Conservation (phyloP, 108 stramenopile genomes). For the Pinguiococcus pyrenoidosus region DNA sequence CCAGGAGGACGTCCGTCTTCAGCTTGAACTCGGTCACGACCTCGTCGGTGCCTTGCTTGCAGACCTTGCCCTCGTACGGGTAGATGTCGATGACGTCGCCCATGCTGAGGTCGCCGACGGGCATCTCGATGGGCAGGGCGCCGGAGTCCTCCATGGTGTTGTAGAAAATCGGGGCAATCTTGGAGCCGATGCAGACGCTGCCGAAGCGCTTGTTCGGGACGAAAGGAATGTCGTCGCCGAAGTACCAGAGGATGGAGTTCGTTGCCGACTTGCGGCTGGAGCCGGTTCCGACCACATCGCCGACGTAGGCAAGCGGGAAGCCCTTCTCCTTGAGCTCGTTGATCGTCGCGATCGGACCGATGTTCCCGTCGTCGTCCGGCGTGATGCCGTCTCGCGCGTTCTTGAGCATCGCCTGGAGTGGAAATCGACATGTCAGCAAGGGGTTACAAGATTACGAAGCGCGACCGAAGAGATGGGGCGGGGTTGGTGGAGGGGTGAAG, state of each 20-base stretch:
- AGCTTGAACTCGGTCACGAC: conserved; percentile 64
- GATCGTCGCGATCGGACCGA: conserved; percentile 64
- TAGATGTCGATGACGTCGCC: conserved; percentile 87
- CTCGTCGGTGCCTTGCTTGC: conserved; percentile 57
- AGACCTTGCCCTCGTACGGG: conserved; percentile 66
- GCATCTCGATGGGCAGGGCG: conserved; percentile 82
- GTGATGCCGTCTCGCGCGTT: conserved; percentile 74
- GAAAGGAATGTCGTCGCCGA: conserved; percentile 82
- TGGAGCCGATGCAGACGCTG: conserved; percentile 73
- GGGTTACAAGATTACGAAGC: no score
- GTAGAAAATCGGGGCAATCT: conserved; percentile 94
- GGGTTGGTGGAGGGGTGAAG: no score
- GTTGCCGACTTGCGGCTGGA: conserved; percentile 79
- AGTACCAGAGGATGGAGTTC: conserved; percentile 83
- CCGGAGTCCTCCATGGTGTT: conserved; percentile 95
- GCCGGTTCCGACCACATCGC: conserved; percentile 92
- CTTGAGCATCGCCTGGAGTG: conserved; percentile 91
- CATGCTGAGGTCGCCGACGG: conserved; percentile 63
- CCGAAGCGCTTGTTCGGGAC: conserved; percentile 79
- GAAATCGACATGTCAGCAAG: no score
- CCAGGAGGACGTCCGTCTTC: conserved; percentile 73
- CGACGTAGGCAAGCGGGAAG: conserved; percentile 77
- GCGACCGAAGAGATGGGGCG: no score
- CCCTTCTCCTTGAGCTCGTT: conserved; percentile 62
- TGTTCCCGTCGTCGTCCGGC: conserved; percentile 57